These are phyloP conservation scores for Cercospora berteroae DNA, from an alignment of 2,329 filamentous ascomycete genomes.

Conservation along the genomic window DNA sequence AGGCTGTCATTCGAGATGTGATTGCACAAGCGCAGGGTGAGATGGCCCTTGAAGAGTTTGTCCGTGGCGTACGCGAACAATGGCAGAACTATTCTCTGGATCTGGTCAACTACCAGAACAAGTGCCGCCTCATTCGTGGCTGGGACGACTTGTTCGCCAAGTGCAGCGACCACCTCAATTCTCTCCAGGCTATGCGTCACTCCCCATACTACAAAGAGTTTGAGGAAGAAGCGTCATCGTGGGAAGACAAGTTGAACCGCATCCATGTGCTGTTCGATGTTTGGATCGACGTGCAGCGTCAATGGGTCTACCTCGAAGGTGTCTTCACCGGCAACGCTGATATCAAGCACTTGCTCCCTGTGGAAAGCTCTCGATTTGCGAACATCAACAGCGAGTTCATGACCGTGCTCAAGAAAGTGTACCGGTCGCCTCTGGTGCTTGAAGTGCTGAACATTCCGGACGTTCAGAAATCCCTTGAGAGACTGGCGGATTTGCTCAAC, in stretches of 20 bases:
- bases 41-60: slow-evolving; percentile 96
- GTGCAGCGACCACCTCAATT: slow-evolving; percentile 97
- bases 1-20: slow-evolving; percentile 85
- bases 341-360: slow-evolving; percentile 95
- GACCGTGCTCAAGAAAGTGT: slow-evolving; percentile 99
- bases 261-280: slow-evolving; percentile 98
- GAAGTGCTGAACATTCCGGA: slow-evolving; percentile 95
- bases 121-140: slow-evolving; percentile 92
- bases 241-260: slow-evolving; percentile 97
- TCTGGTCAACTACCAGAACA: slow-evolving; percentile 95
- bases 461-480: slow-evolving; percentile 92
- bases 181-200: slow-evolving; percentile 96
- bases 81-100: slow-evolving; percentile 96
- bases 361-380: slow-evolving; percentile 94
- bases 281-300: slow-evolving; percentile 99
- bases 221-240: slow-evolving; percentile 90
- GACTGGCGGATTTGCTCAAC: slow-evolving; percentile 92
- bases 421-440: slow-evolving; percentile 90
- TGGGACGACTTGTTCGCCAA: slow-evolving; percentile 99
- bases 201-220: slow-evolving; percentile 99
- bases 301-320: slow-evolving; percentile 99
- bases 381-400: slow-evolving; percentile 99
- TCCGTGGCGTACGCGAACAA: slow-evolving; percentile 92
- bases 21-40: slow-evolving; percentile 95
- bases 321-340: slow-evolving; percentile 98